Percentiles rank a stretch among this genome's conserved stretches.
Evolutionary conservation across 306 rosid species (phyloP).

Genomic region (Ceratonia siliqua): DNA sequence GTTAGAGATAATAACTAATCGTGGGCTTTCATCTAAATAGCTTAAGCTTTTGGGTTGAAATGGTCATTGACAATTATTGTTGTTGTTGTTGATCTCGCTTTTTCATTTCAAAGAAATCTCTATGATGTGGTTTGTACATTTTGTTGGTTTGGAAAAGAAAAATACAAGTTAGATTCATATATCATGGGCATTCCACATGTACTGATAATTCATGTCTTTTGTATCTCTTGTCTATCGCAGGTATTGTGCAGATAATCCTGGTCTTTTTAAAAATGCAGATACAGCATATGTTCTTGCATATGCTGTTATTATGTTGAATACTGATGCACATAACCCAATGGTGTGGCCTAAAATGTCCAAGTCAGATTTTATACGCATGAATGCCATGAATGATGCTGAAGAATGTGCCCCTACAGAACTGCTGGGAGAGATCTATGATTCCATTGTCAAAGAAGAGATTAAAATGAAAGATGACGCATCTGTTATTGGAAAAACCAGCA

Average conservation of each 20-base stretch:
- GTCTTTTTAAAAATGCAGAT: conserved; percentile 96
- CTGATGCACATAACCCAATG: conserved; percentile 99
- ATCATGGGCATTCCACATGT: conserved; percentile 23
- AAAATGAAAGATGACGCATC: conserved; percentile 80
- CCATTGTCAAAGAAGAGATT: conserved; percentile 90
- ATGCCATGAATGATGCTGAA: conserved; percentile 83
- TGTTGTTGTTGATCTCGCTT: neutral
- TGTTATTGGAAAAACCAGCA: conserved; percentile 66
- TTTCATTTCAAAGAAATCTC: too few relatives aligned
- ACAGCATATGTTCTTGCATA: conserved; percentile 98
- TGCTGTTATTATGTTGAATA: conserved; percentile 93
- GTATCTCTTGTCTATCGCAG: conserved; percentile 57
- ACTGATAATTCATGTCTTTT: conserved; percentile 28
- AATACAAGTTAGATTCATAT: neutral
- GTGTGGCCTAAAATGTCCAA: conserved; percentile 99
- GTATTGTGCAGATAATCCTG: conserved; percentile 97
- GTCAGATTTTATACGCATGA: conserved; percentile 87
- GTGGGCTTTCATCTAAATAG: too few relatives aligned
- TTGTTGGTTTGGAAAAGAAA: neutral
- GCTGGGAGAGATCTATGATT: conserved; percentile 87
- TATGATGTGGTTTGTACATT: neutral
- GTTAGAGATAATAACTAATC: too few relatives aligned
- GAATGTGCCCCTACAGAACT: conserved; percentile 91
- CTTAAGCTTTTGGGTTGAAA: too few relatives aligned
- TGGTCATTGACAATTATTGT: too few relatives aligned